phyloP scores from a whole-genome alignment of 306 rosid genomes.

The Canavalia ensiformis region DNA sequence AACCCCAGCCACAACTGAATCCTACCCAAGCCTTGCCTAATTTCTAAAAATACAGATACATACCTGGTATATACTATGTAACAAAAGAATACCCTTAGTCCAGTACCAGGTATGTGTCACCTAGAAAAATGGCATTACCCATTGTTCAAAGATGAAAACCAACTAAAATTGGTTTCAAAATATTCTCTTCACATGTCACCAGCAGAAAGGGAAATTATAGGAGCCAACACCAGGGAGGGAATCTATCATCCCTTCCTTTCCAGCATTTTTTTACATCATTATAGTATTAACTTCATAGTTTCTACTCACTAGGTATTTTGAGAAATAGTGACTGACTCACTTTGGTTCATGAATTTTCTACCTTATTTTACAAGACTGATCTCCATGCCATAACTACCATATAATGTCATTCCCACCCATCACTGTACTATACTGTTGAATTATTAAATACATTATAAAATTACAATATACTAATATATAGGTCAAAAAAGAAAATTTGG shows the following conservation, averaged over 20 bases:
- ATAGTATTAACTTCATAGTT: slow-evolving; percentile 5
- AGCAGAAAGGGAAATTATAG: background rate
- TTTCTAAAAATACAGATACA: too few relatives aligned
- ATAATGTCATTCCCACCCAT: background rate
- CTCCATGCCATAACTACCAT: slow-evolving; percentile 8
- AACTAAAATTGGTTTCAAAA: background rate
- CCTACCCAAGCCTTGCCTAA: background rate
- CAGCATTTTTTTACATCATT: background rate
- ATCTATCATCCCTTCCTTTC: background rate
- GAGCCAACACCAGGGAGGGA: background rate
- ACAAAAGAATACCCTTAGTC: background rate
- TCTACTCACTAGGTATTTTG: background rate
- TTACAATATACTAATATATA: background rate
- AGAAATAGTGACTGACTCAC: background rate
- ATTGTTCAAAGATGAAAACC: background rate
- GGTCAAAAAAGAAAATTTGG: background rate
- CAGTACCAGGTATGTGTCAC: background rate
- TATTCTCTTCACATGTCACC: slow-evolving; percentile 2
- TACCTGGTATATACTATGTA: too few relatives aligned
- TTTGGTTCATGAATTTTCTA: background rate
- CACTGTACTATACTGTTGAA: background rate
- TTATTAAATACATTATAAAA: background rate
- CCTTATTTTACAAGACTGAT: background rate
- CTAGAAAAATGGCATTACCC: background rate
- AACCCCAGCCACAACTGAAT: background rate